These are phyloP conservation scores for Pichia sp. DNA, from an alignment of 1,139 yeast species.

Conservation along the genomic window DNA sequence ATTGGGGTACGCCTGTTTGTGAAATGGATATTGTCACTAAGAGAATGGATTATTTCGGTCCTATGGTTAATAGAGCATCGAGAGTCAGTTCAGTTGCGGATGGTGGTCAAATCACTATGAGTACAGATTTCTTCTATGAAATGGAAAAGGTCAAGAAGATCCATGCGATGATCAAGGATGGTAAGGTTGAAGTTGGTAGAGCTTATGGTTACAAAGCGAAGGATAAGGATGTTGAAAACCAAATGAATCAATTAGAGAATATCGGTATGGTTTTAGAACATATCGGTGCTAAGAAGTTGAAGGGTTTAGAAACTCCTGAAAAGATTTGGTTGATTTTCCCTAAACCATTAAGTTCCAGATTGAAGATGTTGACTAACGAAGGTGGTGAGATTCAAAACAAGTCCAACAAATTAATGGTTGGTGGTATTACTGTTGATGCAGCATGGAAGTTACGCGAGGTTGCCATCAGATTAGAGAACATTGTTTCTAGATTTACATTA, in stretches of 20 bases:
- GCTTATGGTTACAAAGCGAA: slow-evolving; percentile 66
- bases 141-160: slow-evolving; percentile 56
- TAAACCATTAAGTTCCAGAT: slow-evolving; percentile 56
- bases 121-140: slow-evolving; percentile 78
- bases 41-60: slow-evolving; percentile 98
- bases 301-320: slow-evolving; percentile 95
- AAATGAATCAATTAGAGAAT: slow-evolving; percentile 62
- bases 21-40: slow-evolving; percentile 93
- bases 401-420: slow-evolving; percentile 27
- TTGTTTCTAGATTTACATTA: slow-evolving; percentile 29
- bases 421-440: slow-evolving; percentile 33
- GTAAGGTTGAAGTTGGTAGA: slow-evolving; percentile 41
- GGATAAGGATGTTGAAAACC: slow-evolving; percentile 65
- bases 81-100: slow-evolving; percentile 94
- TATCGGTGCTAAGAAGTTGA: slow-evolving; percentile 84
- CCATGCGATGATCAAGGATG: slow-evolving; percentile 47
- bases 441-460: slow-evolving; percentile 49
- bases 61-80: slow-evolving; percentile 96
- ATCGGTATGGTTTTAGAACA: slow-evolving; percentile 70
- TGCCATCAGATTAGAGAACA: slow-evolving; percentile 48
- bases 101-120: slow-evolving; percentile 95
- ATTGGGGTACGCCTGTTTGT: slow-evolving; percentile 98
- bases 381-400: slow-evolving; percentile 27
- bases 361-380: slow-evolving; percentile 36
- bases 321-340: slow-evolving; percentile 81